These are phyloP conservation scores for Corchorus olitorius DNA, from an alignment of 345 rosid genomes.

Conservation along the genomic window DNA sequence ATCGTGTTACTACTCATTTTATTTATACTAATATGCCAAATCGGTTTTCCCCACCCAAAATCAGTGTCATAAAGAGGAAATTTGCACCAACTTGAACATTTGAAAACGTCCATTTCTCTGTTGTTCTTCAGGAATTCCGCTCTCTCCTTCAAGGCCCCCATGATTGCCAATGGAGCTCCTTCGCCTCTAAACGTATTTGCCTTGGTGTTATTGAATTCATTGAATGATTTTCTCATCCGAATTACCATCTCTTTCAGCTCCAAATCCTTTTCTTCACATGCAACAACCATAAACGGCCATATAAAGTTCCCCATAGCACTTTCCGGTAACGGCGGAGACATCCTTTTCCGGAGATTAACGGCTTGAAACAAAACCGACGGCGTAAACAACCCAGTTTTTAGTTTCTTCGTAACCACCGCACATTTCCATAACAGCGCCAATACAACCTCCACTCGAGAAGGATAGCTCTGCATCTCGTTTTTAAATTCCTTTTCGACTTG, in stretches of 20 bases:
- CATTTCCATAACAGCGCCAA: slow-evolving; percentile 15
- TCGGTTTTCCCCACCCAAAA: slow-evolving; percentile 24
- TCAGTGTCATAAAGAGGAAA: slow-evolving; percentile 14
- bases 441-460: slow-evolving; percentile 15
- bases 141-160: slow-evolving; percentile 15
- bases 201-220: neutral
- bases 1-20: slow-evolving; percentile 15
- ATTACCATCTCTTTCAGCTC: neutral
- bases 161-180: slow-evolving; percentile 3
- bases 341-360: slow-evolving; percentile 10
- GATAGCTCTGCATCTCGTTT: neutral
- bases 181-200: slow-evolving; percentile 4
- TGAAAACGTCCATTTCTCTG: neutral
- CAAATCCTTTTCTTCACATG: slow-evolving; percentile 6
- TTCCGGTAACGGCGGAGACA: slow-evolving; percentile 14
- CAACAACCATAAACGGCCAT: slow-evolving; percentile 18
- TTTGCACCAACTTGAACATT: slow-evolving; percentile 27
- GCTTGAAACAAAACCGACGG: slow-evolving; percentile 12
- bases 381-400: neutral
- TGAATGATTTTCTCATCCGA: slow-evolving; percentile 11
- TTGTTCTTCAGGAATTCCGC: slow-evolving; percentile 5
- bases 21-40: slow-evolving; percentile 17
- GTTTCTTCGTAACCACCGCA: neutral
- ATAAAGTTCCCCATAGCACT: slow-evolving; percentile 10
- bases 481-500: neutral